These are phyloP conservation scores for Spongospora subterranea DNA, from an alignment of 208 protist genomes.

Conservation along the genomic window DNA sequence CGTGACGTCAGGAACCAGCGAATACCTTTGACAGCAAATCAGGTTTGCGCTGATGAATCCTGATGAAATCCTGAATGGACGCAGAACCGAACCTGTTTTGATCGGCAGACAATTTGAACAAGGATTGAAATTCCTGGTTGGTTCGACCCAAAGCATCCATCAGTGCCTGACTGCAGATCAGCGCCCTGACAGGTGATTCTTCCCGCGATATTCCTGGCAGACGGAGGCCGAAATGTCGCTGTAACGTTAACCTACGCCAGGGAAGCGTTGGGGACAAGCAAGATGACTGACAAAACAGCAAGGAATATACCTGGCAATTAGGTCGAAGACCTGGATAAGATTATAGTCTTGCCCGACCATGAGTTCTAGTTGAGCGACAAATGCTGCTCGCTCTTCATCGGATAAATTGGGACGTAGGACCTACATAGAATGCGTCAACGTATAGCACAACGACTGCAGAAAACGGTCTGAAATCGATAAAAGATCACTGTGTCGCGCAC, in stretches of 20 bases:
- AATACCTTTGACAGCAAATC: neutral
- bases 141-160: neutral
- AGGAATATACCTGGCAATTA: slow-evolving; percentile 25
- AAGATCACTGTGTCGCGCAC: too few species aligned
- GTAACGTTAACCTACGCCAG: neutral
- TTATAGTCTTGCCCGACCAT: slow-evolving; percentile 22
- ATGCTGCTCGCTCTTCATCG: neutral
- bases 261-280: too few species aligned
- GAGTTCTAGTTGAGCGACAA: neutral
- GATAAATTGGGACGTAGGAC: neutral
- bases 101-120: neutral
- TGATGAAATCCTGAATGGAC: slow-evolving; percentile 19
- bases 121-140: neutral
- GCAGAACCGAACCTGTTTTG: neutral
- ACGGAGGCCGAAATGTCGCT: slow-evolving; percentile 41
- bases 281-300: neutral
- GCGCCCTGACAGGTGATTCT: neutral
- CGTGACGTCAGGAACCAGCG: too few species aligned
- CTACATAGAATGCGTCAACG: neutral
- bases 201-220: neutral
- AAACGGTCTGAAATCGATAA: too few species aligned
- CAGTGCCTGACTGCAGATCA: slow-evolving; percentile 49
- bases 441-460: neutral
- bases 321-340: slow-evolving; percentile 15
- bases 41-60: neutral